These are phyloP conservation scores for Smallanthus sonchifolius DNA, from an alignment of 129 eudicot species.

Conservation along the genomic window DNA sequence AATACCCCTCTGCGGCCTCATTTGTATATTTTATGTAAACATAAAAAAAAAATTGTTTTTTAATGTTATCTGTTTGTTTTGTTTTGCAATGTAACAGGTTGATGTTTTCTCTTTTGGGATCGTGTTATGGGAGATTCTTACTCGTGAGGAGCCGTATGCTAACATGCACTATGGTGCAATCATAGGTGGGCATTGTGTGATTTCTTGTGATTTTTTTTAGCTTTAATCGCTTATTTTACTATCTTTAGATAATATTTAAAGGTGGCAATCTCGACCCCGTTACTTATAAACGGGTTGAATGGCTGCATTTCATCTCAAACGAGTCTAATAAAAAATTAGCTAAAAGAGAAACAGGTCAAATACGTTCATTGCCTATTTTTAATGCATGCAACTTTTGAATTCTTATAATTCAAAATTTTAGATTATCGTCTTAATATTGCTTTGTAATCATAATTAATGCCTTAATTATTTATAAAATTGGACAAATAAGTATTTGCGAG, in stretches of 20 bases:
- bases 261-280: neutral
- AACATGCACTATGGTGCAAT: conserved; percentile 96
- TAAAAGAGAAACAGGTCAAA: neutral
- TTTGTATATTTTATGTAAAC: neutral
- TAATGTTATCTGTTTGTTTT: neutral
- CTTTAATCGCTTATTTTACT: neutral
- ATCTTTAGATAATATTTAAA: conserved; percentile 4
- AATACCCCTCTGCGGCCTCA: conserved; percentile 2
- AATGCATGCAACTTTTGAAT: neutral
- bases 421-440: neutral
- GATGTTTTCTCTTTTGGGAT: conserved; percentile 96
- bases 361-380: neutral
- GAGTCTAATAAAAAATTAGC: neutral
- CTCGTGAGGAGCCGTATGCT: conserved; percentile 97
- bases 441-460: neutral
- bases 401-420: neutral
- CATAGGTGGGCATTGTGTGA: conserved; percentile 53
- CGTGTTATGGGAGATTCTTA: conserved; percentile 96
- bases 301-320: neutral
- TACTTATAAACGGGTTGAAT: neutral
- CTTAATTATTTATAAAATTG: neutral
- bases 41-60: neutral
- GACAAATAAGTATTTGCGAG: neutral
- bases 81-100: conserved; percentile 47
- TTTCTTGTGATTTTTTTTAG: conserved; percentile 3